Evolutionary conservation across 208 protist species (phyloP), one percentile per base, ranked within the genome.

Genomic region (Leishmania gerbilli): DNA sequence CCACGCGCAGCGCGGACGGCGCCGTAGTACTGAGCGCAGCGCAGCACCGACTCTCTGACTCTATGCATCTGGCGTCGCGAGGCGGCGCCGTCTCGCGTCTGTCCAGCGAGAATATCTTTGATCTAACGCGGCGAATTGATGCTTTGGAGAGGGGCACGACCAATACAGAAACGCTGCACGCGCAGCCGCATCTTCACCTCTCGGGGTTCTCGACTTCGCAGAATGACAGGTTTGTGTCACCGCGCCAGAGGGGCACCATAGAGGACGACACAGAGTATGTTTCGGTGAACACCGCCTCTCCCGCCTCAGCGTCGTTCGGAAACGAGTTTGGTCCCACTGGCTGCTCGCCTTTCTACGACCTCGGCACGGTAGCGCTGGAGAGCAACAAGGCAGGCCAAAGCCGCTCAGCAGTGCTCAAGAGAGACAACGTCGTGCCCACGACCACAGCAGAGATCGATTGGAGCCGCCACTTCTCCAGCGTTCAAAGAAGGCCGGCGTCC

Each of bases 31-130:
- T 40, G 31, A 24, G 19, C 4, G 21, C 49, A 34, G 21, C 47
- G 34, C 80, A 79, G 74, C 74, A 64, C 3, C 80, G 74, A 1
- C 55, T 83, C 34, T 79, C 80, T 3, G 65, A 67, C 31, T 69
- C 72, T 5, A 21, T 42, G 1, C 31, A 49, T 7, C 45, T 65
- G 31, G 24, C 60, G 1, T 45, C 13, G 7, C 7, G 6, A 27
- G 60, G 49, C 31, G 31, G 45, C 31, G 13, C 47, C 31, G 49
- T 31, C 51, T 60, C 51, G 47, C 49, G 31, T 19, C 8, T 42
- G 2, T 76, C 71, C 8, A 31, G 24, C 0, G 45, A 58, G 13
- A 60, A 42, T 15, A 45, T 5, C 27, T 53, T 76, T n/a, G 42
- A 31, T 27, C 9, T 60, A 31, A 24, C 49, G 17, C 47, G 21